A percentile compares a stretch with the other conserved stretches of the same genome.
Conservation (phyloP, 768 basidiomycete species). For the Kwoniella dejecticola region DNA sequence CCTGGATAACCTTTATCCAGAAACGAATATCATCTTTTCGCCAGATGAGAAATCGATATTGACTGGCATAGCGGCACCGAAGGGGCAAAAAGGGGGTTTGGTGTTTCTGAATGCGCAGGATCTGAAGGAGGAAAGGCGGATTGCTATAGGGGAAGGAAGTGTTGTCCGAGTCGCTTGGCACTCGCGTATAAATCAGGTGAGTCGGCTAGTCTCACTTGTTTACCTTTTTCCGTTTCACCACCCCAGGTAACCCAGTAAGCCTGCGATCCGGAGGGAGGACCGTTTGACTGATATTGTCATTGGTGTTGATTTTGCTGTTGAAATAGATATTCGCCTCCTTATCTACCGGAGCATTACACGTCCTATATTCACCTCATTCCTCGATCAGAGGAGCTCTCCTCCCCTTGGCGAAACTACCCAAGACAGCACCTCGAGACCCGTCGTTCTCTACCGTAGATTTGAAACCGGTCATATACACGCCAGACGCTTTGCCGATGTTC, state of each 20-base stretch:
- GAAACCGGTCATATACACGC: slow-evolving; percentile 85
- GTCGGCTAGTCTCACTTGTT: slow-evolving; percentile 37
- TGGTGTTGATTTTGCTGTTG: not conserved
- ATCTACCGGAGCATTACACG: slow-evolving; percentile 81
- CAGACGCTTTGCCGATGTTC: slow-evolving; percentile 90
- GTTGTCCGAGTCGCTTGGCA: slow-evolving; percentile 95
- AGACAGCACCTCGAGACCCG: slow-evolving; percentile 77
- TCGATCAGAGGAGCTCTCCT: slow-evolving; percentile 92
- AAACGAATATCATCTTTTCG: slow-evolving; percentile 92
- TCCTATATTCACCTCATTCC: slow-evolving; percentile 86
- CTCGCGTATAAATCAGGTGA: slow-evolving; percentile 89
- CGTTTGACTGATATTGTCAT: no score
- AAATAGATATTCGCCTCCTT: slow-evolving; percentile 80
- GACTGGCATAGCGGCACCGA: slow-evolving; percentile 64
- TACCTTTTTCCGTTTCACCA: not conserved
- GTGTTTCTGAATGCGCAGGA: slow-evolving; percentile 72
- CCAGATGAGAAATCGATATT: slow-evolving; percentile 88
- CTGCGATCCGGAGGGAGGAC: no score
- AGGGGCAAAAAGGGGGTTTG: slow-evolving; percentile 68
- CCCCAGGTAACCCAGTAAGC: no score
- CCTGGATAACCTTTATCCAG: slow-evolving; percentile 78
- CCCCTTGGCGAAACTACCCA: slow-evolving; percentile 80
- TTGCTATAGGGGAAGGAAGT: slow-evolving; percentile 52
- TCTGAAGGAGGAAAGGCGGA: slow-evolving; percentile 61
- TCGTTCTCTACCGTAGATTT: slow-evolving; percentile 70